Percentiles rank a stretch among this genome's conserved stretches.
Conservation (phyloP, 768 basidiomycete genomes). For the Boletus sp. region DNA sequence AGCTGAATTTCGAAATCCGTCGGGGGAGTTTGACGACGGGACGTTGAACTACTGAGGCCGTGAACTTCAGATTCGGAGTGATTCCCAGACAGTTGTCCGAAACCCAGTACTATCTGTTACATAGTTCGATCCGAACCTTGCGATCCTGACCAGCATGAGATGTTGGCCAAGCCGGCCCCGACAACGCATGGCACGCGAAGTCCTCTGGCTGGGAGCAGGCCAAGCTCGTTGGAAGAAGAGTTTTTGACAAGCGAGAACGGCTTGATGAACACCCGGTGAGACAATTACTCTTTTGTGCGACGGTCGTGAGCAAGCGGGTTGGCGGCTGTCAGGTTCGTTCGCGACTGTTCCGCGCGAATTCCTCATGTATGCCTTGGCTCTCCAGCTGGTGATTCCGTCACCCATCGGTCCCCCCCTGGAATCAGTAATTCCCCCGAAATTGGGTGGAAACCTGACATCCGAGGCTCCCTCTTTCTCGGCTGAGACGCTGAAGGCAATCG, state of each 20-base stretch:
- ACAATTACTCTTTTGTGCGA: slow-evolving; percentile 6
- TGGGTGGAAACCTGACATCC: slow-evolving; percentile 8
- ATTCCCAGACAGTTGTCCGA: background rate
- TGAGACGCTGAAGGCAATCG: slow-evolving; percentile 17
- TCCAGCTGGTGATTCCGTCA: slow-evolving; percentile 20
- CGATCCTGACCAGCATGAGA: background rate
- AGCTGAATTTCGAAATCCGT: background rate
- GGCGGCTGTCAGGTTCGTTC: slow-evolving; percentile 13
- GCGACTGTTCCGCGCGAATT: slow-evolving; percentile 17
- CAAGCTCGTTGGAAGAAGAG: background rate
- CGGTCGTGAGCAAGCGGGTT: background rate
- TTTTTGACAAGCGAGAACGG: background rate
- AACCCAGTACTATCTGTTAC: background rate
- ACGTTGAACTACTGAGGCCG: too few species aligned
- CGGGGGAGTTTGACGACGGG: background rate
- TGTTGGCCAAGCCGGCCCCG: background rate
- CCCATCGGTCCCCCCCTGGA: slow-evolving; percentile 10
- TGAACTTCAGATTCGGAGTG: background rate
- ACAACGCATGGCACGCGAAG: background rate
- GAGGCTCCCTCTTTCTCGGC: slow-evolving; percentile 17
- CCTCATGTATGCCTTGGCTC: slow-evolving; percentile 19
- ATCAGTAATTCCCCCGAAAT: slow-evolving; percentile 15
- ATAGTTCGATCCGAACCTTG: slow-evolving; percentile 2
- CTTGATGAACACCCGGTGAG: slow-evolving; percentile 5
- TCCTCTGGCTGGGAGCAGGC: background rate